A percentile compares a stretch with the other conserved stretches of the same genome.
Conservation (phyloP, 1,139 yeast species). For the Scheffersomyces titani region DNA sequence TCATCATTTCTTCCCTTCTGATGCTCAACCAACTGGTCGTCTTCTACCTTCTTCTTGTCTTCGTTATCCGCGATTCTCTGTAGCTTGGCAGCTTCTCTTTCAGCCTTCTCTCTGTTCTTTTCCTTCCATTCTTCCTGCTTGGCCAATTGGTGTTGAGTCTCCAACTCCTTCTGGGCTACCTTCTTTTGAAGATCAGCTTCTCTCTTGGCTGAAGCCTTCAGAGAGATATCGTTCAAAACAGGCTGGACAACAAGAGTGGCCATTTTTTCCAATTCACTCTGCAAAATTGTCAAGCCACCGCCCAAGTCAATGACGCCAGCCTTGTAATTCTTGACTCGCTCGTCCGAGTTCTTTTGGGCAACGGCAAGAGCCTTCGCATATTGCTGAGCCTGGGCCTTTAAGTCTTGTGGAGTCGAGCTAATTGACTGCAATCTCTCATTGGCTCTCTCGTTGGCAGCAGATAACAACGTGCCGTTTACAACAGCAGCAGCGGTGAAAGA, state of each 20-base stretch:
- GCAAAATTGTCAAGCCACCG: slow-evolving; percentile 82
- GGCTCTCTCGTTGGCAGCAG: slow-evolving; percentile 64
- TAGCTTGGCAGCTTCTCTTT: slow-evolving; percentile 40
- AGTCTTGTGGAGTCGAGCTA: slow-evolving; percentile 33
- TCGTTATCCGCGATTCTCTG: slow-evolving; percentile 39
- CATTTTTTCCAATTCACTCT: slow-evolving; percentile 73
- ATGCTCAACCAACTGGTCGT: slow-evolving; percentile 32
- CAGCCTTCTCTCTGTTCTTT: slow-evolving; percentile 47
- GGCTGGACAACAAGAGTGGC: slow-evolving; percentile 86
- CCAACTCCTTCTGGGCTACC: slow-evolving; percentile 35
- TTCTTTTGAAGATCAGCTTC: slow-evolving; percentile 50
- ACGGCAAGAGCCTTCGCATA: slow-evolving; percentile 54
- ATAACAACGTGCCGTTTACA: slow-evolving; percentile 57
- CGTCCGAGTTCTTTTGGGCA: slow-evolving; percentile 68
- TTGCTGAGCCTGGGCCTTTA: slow-evolving; percentile 44
- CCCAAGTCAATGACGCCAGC: slow-evolving; percentile 76
- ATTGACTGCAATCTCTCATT: slow-evolving; percentile 47
- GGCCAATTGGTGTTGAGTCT: slow-evolving; percentile 42
- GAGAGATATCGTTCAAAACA: slow-evolving; percentile 72
- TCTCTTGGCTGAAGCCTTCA: slow-evolving; percentile 73
- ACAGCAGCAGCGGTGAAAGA: slow-evolving; percentile 44
- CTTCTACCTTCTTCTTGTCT: slow-evolving; percentile 41
- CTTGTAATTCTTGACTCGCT: slow-evolving; percentile 47
- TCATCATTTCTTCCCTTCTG: slow-evolving; percentile 39
- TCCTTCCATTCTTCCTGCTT: slow-evolving; percentile 52